phyloP scores from a whole-genome alignment of 768 basidiomycete species.

The Inosperma sp. region DNA sequence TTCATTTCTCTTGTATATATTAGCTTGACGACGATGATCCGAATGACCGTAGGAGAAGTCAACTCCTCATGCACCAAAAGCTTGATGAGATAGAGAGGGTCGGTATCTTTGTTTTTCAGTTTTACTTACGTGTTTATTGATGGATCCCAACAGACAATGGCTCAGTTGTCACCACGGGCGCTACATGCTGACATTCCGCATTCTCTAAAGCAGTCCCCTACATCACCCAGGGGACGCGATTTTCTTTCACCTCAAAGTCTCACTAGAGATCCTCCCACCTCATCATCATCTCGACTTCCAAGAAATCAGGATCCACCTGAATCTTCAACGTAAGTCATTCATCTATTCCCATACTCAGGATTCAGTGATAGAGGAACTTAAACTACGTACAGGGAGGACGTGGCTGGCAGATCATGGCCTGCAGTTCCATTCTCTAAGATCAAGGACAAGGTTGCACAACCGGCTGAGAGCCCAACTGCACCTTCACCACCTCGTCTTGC shows the following conservation, averaged over 20 bases:
- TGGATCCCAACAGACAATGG: constrained; percentile 43
- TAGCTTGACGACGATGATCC: constrained; percentile 71
- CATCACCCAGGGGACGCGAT: neutral
- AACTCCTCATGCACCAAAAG: constrained; percentile 67
- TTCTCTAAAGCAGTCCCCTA: neutral
- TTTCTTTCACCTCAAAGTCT: neutral
- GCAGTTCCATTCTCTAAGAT: constrained; percentile 38
- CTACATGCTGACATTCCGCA: constrained; percentile 36
- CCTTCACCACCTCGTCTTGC: constrained; percentile 60
- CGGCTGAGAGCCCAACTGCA: constrained; percentile 25
- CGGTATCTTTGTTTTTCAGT: constrained; percentile 11
- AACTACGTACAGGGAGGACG: neutral
- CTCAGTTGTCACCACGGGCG: constrained; percentile 60
- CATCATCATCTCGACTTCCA: neutral
- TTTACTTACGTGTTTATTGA: neutral
- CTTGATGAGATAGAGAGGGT: constrained; percentile 78
- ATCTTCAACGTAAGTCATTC: constrained; percentile 25
- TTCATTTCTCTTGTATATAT: too few relatives aligned
- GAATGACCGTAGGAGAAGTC: constrained; percentile 70
- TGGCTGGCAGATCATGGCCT: constrained; percentile 33
- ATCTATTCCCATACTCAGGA: constrained; percentile 7
- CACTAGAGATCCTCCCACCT: neutral
- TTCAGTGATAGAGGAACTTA: constrained; percentile 8
- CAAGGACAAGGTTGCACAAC: constrained; percentile 25
- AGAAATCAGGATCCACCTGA: neutral